These are phyloP conservation scores for Cladosporium sp. DNA, from an alignment of 2,329 filamentous ascomycete species.

Conservation along the genomic window DNA sequence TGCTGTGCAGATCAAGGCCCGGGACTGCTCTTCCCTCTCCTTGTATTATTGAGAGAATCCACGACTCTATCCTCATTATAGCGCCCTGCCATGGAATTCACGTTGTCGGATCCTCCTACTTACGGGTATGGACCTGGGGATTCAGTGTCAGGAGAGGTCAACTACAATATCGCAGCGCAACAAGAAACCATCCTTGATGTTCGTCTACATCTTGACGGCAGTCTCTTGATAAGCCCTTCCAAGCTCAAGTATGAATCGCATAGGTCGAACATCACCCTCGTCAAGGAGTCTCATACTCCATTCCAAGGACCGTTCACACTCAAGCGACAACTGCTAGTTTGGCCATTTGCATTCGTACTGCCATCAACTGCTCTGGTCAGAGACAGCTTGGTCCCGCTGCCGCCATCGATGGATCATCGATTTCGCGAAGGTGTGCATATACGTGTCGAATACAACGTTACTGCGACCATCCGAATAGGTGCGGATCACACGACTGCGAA, in stretches of 20 bases:
- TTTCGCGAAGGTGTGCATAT: background rate
- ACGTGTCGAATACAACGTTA: background rate
- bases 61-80: background rate
- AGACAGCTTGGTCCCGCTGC: background rate
- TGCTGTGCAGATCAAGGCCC: too few relatives aligned
- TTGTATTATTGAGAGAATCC: background rate
- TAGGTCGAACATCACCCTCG: background rate
- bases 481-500: background rate
- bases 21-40: too few relatives aligned
- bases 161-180: background rate
- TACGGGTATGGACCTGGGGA: background rate
- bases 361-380: background rate
- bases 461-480: background rate
- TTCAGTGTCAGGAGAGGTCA: background rate
- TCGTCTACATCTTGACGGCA: background rate
- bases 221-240: background rate
- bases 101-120: background rate
- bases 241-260: background rate
- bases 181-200: background rate
- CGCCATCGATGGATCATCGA: background rate
- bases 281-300: background rate
- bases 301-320: background rate
- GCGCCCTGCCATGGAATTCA: background rate
- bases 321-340: background rate
- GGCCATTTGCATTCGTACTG: background rate